Evolutionary conservation across 352 stramenopile species (phyloP).

Genomic region (Globisporangium orthogonon): DNA sequence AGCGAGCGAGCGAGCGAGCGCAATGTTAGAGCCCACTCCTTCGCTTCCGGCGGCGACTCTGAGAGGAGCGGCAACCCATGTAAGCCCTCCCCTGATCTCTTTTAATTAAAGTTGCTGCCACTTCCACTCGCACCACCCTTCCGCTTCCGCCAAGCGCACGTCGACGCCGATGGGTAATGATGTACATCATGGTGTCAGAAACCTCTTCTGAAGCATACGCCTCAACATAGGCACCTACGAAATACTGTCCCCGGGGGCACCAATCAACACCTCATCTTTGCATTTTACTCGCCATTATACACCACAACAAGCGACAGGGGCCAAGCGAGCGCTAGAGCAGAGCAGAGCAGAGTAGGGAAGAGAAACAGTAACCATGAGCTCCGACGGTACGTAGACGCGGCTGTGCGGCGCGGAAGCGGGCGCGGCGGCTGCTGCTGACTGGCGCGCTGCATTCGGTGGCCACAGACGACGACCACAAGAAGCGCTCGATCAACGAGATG

Average conservation of each 20-base stretch:
- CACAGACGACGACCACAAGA: slow-evolving; percentile 75
- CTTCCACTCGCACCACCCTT: not conserved
- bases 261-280: not conserved
- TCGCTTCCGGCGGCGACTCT: not conserved
- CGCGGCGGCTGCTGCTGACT: not conserved
- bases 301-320: not conserved
- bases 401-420: not conserved
- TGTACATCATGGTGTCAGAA: too few species aligned
- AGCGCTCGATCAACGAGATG: slow-evolving; percentile 86
- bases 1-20: not conserved
- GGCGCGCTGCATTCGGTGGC: not conserved
- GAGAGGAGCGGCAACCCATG: not conserved
- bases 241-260: not conserved
- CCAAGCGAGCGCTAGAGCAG: not conserved
- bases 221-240: not conserved
- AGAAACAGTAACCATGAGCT: slow-evolving; percentile 32
- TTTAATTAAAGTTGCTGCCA: not conserved
- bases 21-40: not conserved
- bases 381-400: slow-evolving; percentile 36
- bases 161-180: not conserved
- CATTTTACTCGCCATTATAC: not conserved
- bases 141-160: not conserved
- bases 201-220: not conserved
- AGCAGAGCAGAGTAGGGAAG: slow-evolving; percentile 5
- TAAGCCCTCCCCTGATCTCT: not conserved